Conservation (phyloP, 345 rosid species). For the Eutrema heterophyllum region DNA sequence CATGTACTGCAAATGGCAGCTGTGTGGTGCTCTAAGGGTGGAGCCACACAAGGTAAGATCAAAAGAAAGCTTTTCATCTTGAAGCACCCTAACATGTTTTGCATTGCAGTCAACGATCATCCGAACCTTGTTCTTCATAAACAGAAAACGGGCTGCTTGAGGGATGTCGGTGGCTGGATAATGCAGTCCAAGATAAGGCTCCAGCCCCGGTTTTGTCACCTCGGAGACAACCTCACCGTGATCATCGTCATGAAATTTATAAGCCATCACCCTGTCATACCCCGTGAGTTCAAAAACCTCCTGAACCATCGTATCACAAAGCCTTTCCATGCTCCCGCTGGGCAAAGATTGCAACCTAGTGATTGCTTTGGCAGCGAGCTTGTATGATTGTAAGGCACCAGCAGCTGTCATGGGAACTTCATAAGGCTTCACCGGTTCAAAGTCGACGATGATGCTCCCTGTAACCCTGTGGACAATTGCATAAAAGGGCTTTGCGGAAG, state of each 20-base stretch:
- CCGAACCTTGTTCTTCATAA: constrained; percentile 94
- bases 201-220: constrained; percentile 77
- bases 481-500: constrained; percentile 92
- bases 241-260: constrained; percentile 95
- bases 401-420: constrained; percentile 98
- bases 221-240: constrained; percentile 96
- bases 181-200: constrained; percentile 95
- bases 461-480: constrained; percentile 89
- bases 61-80: constrained; percentile 76
- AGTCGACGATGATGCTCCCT: constrained; percentile 81
- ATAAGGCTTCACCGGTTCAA: constrained; percentile 93
- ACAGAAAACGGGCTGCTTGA: constrained; percentile 88
- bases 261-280: constrained; percentile 93
- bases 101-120: constrained; percentile 94
- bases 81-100: constrained; percentile 81
- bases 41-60: constrained; percentile 92
- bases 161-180: constrained; percentile 99
- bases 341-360: constrained; percentile 79
- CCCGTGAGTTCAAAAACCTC: constrained; percentile 96
- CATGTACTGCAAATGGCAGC: constrained; percentile 93
- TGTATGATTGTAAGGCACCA: constrained; percentile 95
- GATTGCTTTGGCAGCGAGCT: constrained; percentile 95
- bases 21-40: constrained; percentile 89
- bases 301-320: constrained; percentile 88
- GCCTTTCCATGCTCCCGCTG: constrained; percentile 87